Conservation (phyloP, 768 basidiomycete species). For the Sporobolomyces phaffii region DNA sequence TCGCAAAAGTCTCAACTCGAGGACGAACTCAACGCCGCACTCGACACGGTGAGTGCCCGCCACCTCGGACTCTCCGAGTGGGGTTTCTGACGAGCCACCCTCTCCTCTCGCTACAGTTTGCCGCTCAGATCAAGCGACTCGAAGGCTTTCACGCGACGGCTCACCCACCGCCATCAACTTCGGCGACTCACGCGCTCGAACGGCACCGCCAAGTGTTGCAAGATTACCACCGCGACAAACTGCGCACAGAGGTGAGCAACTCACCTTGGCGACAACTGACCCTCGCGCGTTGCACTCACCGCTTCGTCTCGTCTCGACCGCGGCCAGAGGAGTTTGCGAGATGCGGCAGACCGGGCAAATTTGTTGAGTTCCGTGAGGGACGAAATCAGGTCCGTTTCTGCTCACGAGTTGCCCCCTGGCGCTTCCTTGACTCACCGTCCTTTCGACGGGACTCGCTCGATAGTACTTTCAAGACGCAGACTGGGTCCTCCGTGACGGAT, state of each 20-base stretch:
- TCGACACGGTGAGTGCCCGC: slow-evolving; percentile 63
- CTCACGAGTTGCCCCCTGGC: no score
- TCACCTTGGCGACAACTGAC: no score
- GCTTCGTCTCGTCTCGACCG: no score
- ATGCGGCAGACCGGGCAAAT: slow-evolving; percentile 78
- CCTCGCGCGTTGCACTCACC: no score
- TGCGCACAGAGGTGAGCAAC: slow-evolving; percentile 73
- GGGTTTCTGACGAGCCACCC: background rate
- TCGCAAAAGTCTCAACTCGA: slow-evolving; percentile 64
- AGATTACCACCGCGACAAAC: slow-evolving; percentile 78
- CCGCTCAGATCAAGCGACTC: slow-evolving; percentile 70
- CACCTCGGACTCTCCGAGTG: slow-evolving; percentile 9
- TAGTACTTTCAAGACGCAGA: slow-evolving; percentile 38
- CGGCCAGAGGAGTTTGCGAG: slow-evolving; percentile 71
- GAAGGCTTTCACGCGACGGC: slow-evolving; percentile 52
- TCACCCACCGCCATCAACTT: slow-evolving; percentile 65
- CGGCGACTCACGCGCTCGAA: slow-evolving; percentile 78
- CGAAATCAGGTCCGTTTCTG: slow-evolving; percentile 74
- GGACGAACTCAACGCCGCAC: slow-evolving; percentile 73
- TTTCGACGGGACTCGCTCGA: no score
- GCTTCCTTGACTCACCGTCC: no score
- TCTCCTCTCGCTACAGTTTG: slow-evolving; percentile 52
- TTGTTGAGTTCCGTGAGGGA: slow-evolving; percentile 83
- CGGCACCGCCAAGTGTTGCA: slow-evolving; percentile 82
- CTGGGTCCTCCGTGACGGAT: slow-evolving; percentile 52